phyloP scores from a whole-genome alignment of 2,329 filamentous ascomycete species.

The Neurospora crassa region DNA sequence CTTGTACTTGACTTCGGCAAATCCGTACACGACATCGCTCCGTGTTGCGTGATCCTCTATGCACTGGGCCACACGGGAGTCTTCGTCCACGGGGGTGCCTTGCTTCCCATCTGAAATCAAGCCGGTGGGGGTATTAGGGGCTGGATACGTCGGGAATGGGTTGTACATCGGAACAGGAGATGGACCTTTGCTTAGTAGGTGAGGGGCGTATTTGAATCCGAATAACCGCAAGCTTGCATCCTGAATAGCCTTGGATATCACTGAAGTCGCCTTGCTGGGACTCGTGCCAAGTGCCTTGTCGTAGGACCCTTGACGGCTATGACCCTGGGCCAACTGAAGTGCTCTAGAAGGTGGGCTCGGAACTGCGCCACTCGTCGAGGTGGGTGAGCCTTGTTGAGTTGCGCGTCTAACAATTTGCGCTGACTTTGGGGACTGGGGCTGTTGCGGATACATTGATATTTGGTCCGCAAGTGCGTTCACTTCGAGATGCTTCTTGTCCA shows the following conservation, averaged over 20 bases:
- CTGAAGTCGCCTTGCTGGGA: constrained; percentile 68
- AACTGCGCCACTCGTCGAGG: constrained; percentile 59
- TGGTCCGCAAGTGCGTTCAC: constrained; percentile 97
- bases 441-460: constrained; percentile 70
- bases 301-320: constrained; percentile 70
- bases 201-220: constrained; percentile 59
- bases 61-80: constrained; percentile 63
- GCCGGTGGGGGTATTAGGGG: constrained; percentile 48
- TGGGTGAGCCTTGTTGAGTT: constrained; percentile 66
- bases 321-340: constrained; percentile 64
- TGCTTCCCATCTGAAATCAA: constrained; percentile 59
- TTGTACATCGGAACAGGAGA: constrained; percentile 70
- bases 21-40: constrained; percentile 93
- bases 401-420: constrained; percentile 63
- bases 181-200: constrained; percentile 49
- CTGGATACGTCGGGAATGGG: constrained; percentile 77
- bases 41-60: constrained; percentile 89
- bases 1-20: constrained; percentile 97
- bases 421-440: constrained; percentile 42
- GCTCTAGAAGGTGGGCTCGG: constrained; percentile 58
- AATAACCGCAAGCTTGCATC: constrained; percentile 74
- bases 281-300: constrained; percentile 64
- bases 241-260: constrained; percentile 89
- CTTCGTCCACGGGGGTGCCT: constrained; percentile 61
- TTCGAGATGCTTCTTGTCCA: constrained; percentile 91